Conservation (phyloP, 176 grass and related monocot genomes). For the Eleusine indica region DNA sequence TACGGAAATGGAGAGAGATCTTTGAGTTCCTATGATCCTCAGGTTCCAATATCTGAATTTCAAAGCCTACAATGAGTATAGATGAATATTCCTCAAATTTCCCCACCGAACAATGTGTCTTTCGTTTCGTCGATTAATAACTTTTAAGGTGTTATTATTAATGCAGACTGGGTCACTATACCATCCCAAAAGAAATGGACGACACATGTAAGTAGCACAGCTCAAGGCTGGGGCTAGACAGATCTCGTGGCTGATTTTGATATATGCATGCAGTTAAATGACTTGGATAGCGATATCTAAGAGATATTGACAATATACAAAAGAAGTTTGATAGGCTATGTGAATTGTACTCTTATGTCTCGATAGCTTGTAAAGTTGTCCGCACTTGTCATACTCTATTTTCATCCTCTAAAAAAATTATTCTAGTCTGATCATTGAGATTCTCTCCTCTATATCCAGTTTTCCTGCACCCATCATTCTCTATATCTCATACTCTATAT, state of each 20-base stretch:
- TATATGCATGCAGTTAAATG: neutral
- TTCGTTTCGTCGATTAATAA: neutral
- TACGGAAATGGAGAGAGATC: conserved; percentile 86
- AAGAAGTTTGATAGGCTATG: conserved; percentile 49
- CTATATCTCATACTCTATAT: too few species aligned
- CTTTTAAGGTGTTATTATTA: conserved; percentile 7
- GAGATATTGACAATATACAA: conserved; percentile 48
- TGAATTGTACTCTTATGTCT: conserved; percentile 33
- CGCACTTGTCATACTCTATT: too few species aligned
- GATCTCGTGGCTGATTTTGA: conserved; percentile 47
- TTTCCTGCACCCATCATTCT: too few species aligned
- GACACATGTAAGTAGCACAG: conserved; percentile 82
- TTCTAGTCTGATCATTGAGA: too few species aligned
- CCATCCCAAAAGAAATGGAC: conserved; percentile 94
- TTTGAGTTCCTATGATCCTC: conserved; percentile 61
- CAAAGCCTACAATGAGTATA: conserved; percentile 86
- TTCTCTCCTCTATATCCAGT: too few species aligned
- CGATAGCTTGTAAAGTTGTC: conserved; percentile 34
- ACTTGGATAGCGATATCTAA: conserved; percentile 37
- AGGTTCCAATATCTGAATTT: conserved; percentile 62
- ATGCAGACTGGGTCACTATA: conserved; percentile 82
- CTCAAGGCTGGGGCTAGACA: conserved; percentile 68
- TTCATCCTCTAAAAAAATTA: too few species aligned
- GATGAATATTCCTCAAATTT: neutral
- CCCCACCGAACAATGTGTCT: neutral